Evolutionary conservation across 371 early-diverging fungal species (phyloP), one percentile per base, ranked within the genome.

Genomic region (Dichotomocladium elegans): DNA sequence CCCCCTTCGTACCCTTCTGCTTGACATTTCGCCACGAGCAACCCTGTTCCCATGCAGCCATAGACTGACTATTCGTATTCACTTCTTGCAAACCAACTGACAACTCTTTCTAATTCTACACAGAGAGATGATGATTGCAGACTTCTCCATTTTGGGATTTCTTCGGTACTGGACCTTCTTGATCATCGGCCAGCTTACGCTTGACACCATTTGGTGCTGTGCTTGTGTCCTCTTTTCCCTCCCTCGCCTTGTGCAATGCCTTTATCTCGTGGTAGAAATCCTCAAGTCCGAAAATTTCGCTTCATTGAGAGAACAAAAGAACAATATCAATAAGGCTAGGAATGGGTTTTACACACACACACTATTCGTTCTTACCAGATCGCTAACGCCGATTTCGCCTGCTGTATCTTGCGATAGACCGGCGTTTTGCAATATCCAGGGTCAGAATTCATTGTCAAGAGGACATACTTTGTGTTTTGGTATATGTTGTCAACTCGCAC

Each of bases 381-480:
- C 1, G 64, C 77, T 33, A 70, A 47, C 40, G 66, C 73, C n/a
- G 70, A 66, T 58, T 83, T 88, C 24, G 83, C 58, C 11, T 65
- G 60, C 19, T 72, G 72, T 15, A 86, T 68, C 12, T 53, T 57
- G 7, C 63, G 47, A 48, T 82, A 88, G 24, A 64, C 47, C 0
- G 67, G 53, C 2, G 81, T 72, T 41, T 71, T 75, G 11, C 79
- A 77, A 53, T 74, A 68, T 41, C 64, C 63, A n/a, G 80, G 60
- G 4, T 86, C 79, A 4, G 77, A 80, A 53, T 83, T 80, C 90
- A 95, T 94, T 48, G 91, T 87, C 75, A 94, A 68, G 19, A 94
- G 57, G 3, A 85, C 83, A 70, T 95, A 97, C 68, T 97, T 97
- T 40, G 90, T 82, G 72, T 93, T 95, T 46, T 85, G 72, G 61